Base-by-base conservation (phyloP, 2,329 filamentous ascomycete genomes). In the Elsinoe ampelina region DNA sequence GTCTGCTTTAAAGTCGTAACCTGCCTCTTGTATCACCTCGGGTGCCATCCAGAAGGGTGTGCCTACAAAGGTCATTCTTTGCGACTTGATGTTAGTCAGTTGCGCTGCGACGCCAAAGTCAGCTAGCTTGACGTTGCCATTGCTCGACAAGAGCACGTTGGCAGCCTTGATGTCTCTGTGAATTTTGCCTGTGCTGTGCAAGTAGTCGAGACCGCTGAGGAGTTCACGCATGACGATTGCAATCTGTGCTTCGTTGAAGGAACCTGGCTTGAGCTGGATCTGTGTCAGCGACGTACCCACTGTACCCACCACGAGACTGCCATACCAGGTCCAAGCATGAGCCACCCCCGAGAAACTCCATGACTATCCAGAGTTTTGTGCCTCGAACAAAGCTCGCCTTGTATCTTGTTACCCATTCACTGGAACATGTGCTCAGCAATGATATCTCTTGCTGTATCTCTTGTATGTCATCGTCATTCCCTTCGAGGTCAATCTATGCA, bases 361-460 rank as follows among this genome's bases (percentile, higher is more conserved):
- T 98, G 58, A 97, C 89, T 68, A 98, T 98, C 93, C 93, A 98
- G 77, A 98, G 76, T 74, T 97, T 98, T 70, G 91, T 87, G 22
- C 93, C 93, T 64, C 89, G 84, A n/a, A 97, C 80, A 71, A 97
- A 98, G 68, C 91, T 96, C 19, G 89, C 87, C 70, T 91, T 95
- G 78, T 98, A 98, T 69, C 95, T 88, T 13, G 93, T 97, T 63
- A 98, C 90, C 71, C 87, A 95, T 48, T 87, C 86, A 69, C 91
- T 96, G 63, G 87, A 87, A 75, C 93, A 98, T 55, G 93, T 96
- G 72, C 91, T 93, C 60, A 98, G 79, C 34, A 98, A 87, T 2
- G 89, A 87, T 63, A 98, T 97, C 70, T 98, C 93, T 68, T 95
- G 90, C 66, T 98, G 92, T 58, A 98, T 97, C 69, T 98, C 93